Conservation (phyloP, 345 rosid species). For the Murraya koenigii region DNA sequence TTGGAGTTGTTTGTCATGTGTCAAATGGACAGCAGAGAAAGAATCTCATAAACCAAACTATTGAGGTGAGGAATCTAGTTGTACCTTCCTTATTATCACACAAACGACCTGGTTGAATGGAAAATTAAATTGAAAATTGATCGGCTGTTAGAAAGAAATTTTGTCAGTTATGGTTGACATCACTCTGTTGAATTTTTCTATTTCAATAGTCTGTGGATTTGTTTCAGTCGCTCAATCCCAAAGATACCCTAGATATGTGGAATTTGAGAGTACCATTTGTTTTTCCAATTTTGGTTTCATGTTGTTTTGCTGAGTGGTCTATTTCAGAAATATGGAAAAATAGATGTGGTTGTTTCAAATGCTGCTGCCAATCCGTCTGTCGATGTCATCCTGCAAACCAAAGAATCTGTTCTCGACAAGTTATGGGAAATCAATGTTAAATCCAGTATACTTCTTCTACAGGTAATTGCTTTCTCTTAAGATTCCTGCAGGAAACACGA, state of each 20-base stretch:
- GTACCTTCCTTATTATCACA: neutral
- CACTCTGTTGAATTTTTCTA: neutral
- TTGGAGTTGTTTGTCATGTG: constrained; percentile 90
- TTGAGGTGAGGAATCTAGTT: constrained; percentile 47
- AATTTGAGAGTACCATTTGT: neutral
- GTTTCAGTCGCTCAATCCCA: neutral
- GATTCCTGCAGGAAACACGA: neutral
- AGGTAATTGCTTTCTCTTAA: constrained; percentile 35
- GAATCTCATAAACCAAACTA: constrained; percentile 56
- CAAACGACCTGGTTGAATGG: neutral
- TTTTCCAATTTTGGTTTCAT: neutral
- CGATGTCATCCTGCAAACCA: constrained; percentile 51
- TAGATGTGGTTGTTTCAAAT: constrained; percentile 74
- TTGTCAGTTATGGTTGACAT: too few species aligned
- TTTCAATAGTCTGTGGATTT: too few species aligned
- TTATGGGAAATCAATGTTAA: constrained; percentile 91
- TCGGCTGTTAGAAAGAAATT: too few species aligned
- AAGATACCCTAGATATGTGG: neutral
- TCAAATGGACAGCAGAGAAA: constrained; percentile 73
- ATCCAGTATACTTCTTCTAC: constrained; percentile 59
- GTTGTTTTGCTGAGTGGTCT: neutral
- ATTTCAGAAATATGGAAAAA: constrained; percentile 71
- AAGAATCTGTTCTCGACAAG: constrained; percentile 74
- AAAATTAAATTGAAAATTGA: neutral
- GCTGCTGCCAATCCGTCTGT: constrained; percentile 84